phyloP scores from a whole-genome alignment of 1,139 yeast species.

The Scheffersomyces lignicola region DNA sequence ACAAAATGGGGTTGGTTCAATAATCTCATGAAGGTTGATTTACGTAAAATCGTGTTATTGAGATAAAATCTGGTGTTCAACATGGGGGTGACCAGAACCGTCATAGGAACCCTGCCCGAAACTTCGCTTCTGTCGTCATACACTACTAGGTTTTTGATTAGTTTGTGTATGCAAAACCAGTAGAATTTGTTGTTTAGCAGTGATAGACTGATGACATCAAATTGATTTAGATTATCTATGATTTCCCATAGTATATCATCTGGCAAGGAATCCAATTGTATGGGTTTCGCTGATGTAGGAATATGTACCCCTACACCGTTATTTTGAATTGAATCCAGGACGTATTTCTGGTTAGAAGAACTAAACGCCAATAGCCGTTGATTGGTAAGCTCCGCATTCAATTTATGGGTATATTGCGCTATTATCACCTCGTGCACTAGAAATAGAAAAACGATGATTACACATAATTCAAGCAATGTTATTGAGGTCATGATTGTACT shows the following conservation, averaged over 20 bases:
- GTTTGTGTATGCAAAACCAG: background rate
- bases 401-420: background rate
- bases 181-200: background rate
- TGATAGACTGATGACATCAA: conserved; percentile 1
- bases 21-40: background rate
- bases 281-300: too few species aligned
- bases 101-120: background rate
- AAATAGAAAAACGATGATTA: background rate
- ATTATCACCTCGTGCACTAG: background rate
- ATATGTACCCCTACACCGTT: too few species aligned
- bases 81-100: background rate
- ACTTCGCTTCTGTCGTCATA: background rate
- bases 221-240: background rate
- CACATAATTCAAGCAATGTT: background rate
- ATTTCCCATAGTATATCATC: background rate
- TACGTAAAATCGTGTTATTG: background rate
- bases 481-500: background rate
- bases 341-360: too few species aligned
- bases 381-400: background rate
- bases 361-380: conserved; percentile 1
- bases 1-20: background rate
- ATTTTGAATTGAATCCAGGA: too few species aligned
- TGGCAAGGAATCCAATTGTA: background rate
- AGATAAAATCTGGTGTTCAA: conserved; percentile 1
- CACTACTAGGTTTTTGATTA: background rate